These are phyloP conservation scores for Verbascum thapsus DNA, from an alignment of 257 asterid genomes.

Conservation along the genomic window DNA sequence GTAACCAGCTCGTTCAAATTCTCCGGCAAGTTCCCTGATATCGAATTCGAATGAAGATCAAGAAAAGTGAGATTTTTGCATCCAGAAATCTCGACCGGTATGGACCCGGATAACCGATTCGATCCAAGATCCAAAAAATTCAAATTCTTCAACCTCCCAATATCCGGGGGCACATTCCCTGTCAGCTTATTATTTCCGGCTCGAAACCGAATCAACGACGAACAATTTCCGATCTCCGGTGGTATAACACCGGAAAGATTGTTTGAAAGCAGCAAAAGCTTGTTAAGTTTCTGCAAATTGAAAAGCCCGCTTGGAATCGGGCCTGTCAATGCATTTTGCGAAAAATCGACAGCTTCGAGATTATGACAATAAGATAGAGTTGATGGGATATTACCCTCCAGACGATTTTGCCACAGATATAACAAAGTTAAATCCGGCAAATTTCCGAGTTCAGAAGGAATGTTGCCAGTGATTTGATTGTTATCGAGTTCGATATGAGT, in stretches of 20 bases:
- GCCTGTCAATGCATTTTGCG: constrained; percentile 56
- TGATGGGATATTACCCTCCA: constrained; percentile 57
- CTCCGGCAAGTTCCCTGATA: constrained; percentile 50
- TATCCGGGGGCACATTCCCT: constrained; percentile 49
- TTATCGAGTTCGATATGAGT: constrained; percentile 59
- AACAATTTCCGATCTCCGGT: constrained; percentile 57
- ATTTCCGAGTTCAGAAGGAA: constrained; percentile 54
- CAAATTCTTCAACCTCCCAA: constrained; percentile 54
- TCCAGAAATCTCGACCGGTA: constrained; percentile 49
- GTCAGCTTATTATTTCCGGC: constrained; percentile 45
- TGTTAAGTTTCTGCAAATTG: constrained; percentile 46
- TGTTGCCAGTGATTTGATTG: constrained; percentile 56
- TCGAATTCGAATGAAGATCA: constrained; percentile 60
- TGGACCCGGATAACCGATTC: constrained; percentile 46
- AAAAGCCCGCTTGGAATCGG: constrained; percentile 52
- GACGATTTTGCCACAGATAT: constrained; percentile 55
- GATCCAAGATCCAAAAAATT: constrained; percentile 57
- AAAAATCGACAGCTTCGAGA: constrained; percentile 54
- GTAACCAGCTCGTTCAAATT: constrained; percentile 45
- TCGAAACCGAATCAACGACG: constrained; percentile 53
- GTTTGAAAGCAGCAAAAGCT: constrained; percentile 48
- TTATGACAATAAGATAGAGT: constrained; percentile 46
- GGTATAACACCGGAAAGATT: constrained; percentile 54
- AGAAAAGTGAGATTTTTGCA: constrained; percentile 58
- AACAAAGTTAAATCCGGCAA: constrained; percentile 45